Evolutionary conservation across 2,329 filamentous ascomycete genomes (phyloP).

Genomic region (Cladosporium sphaerospermum): DNA sequence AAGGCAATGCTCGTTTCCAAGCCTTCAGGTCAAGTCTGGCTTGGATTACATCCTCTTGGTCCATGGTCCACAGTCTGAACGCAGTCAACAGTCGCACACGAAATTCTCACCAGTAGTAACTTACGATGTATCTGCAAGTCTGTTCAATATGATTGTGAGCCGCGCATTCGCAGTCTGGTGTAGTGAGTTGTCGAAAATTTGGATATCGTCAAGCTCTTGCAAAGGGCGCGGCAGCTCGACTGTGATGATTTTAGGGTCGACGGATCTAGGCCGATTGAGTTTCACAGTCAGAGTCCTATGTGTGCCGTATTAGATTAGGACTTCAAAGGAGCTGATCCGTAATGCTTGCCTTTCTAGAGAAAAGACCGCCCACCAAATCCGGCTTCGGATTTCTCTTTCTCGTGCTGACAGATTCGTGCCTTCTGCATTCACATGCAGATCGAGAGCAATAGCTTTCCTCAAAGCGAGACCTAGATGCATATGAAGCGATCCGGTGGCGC

Average conservation of each 20-base stretch:
- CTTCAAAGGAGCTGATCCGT: background rate
- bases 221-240: background rate
- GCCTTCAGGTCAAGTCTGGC: background rate
- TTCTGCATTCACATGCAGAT: background rate
- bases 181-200: constrained; percentile 3
- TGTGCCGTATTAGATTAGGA: background rate
- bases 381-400: background rate
- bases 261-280: constrained; percentile 6
- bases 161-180: constrained; percentile 5
- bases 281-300: constrained; percentile 6
- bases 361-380: constrained; percentile 9
- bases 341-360: constrained; percentile 4
- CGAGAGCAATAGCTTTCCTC: constrained; percentile 2
- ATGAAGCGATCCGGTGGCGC: constrained; percentile 3
- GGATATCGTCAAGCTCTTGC: background rate
- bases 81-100: background rate
- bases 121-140: constrained; percentile 1
- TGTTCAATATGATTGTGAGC: constrained; percentile 4
- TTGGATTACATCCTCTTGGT: background rate
- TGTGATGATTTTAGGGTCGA: constrained; percentile 3
- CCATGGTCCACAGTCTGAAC: background rate
- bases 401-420: background rate
- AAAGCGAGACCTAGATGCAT: constrained; percentile 9
- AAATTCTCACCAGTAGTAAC: background rate
- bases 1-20: constrained; percentile 6